Evolutionary conservation across 495 filamentous ascomycete genomes (phyloP).

Genomic region (Hypomontagnella submonticulosa): DNA sequence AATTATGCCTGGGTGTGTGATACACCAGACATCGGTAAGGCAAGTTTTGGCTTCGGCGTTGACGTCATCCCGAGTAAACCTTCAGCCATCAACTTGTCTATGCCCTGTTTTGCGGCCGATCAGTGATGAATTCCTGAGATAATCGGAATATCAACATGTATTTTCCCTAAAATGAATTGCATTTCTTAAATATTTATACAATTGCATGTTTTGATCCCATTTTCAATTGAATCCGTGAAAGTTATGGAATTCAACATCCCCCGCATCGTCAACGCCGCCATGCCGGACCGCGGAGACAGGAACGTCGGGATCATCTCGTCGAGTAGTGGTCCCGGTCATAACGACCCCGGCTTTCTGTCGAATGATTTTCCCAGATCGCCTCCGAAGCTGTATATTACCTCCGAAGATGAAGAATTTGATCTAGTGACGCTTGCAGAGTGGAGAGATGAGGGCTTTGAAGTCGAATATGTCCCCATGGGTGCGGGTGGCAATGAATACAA

Average conservation of each 20-base stretch:
- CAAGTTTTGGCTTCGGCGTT: constrained; percentile 27
- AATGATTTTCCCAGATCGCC: constrained; percentile 51
- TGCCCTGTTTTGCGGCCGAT: constrained; percentile 10
- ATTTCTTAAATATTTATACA: too few species aligned
- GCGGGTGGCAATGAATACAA: constrained; percentile 65
- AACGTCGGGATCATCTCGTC: constrained; percentile 51
- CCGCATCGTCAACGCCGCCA: constrained; percentile 45
- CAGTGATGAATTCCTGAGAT: neutral
- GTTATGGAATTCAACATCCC: constrained; percentile 52
- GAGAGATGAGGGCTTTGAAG: constrained; percentile 74
- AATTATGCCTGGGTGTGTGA: neutral
- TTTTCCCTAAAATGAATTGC: neutral
- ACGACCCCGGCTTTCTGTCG: constrained; percentile 53
- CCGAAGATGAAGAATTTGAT: constrained; percentile 72
- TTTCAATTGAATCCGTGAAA: neutral
- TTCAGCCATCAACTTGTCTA: constrained; percentile 2
- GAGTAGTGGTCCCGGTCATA: constrained; percentile 45
- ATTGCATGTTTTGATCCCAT: too few species aligned
- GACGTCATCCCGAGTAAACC: constrained; percentile 30
- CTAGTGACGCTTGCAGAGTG: constrained; percentile 64
- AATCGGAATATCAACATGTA: neutral
- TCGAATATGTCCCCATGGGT: constrained; percentile 68
- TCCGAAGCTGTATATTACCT: constrained; percentile 71
- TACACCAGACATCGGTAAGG: constrained; percentile 1
- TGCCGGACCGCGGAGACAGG: constrained; percentile 44